phyloP scores from a whole-genome alignment of 208 protist species.

The Angomonas ambiguus region DNA sequence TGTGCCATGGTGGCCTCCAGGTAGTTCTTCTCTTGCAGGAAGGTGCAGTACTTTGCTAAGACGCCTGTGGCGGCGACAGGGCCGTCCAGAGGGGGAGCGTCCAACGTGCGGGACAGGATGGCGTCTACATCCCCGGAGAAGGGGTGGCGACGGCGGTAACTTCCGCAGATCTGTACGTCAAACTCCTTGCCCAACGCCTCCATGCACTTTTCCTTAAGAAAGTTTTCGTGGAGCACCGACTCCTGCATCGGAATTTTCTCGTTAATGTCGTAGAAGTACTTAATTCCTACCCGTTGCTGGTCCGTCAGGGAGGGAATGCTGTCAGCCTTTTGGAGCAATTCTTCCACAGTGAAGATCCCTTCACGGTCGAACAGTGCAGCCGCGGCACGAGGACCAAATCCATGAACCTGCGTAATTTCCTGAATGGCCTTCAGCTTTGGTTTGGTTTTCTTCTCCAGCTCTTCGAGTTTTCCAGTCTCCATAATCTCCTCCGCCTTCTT shows the following conservation, averaged over 20 bases:
- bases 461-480: constrained; percentile 78
- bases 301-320: constrained; percentile 66
- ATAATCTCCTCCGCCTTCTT: constrained; percentile 92
- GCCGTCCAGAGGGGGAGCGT: constrained; percentile 42
- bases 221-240: constrained; percentile 82
- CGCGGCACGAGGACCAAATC: constrained; percentile 80
- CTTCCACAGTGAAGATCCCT: constrained; percentile 88
- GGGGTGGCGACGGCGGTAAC: constrained; percentile 80
- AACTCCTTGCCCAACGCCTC: constrained; percentile 65
- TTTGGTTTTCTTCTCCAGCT: constrained; percentile 88
- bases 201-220: constrained; percentile 51
- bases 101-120: constrained; percentile 69
- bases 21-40: constrained; percentile 53
- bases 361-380: constrained; percentile 83
- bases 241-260: constrained; percentile 91
- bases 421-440: constrained; percentile 87
- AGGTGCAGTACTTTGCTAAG: constrained; percentile 54
- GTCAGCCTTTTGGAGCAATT: constrained; percentile 79
- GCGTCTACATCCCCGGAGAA: constrained; percentile 87
- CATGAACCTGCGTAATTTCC: constrained; percentile 85
- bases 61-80: constrained; percentile 75
- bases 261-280: constrained; percentile 90
- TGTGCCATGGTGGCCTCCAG: constrained; percentile 88
- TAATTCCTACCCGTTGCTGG: constrained; percentile 80
- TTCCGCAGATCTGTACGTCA: constrained; percentile 81